A percentile compares a stretch with the other conserved stretches of the same genome.
These are phyloP conservation scores for Psidium friedrichsthalianum DNA, from an alignment of 345 rosid genomes.

Conservation along the genomic window DNA sequence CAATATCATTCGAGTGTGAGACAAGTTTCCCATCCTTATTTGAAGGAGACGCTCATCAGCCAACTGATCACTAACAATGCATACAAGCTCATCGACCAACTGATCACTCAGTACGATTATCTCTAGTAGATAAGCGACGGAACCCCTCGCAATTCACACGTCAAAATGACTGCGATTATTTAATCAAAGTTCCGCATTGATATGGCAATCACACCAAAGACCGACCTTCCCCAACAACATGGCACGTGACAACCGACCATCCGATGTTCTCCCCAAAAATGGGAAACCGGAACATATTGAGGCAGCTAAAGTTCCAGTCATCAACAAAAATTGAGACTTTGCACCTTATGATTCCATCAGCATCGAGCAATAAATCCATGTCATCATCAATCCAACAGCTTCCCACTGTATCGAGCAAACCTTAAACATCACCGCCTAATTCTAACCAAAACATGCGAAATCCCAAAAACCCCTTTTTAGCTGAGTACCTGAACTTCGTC, in stretches of 20 bases:
- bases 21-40: neutral
- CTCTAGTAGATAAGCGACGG: neutral
- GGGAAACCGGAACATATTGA: neutral
- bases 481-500: slow-evolving; percentile 29
- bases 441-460: neutral
- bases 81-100: neutral
- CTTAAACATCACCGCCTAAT: neutral
- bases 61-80: neutral
- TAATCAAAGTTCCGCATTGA: neutral
- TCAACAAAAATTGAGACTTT: neutral
- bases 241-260: neutral
- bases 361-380: neutral
- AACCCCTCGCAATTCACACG: neutral
- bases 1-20: neutral
- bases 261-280: neutral
- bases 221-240: neutral
- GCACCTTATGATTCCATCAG: neutral
- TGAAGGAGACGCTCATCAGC: neutral
- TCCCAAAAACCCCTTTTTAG: neutral
- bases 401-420: neutral
- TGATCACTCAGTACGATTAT: neutral
- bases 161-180: neutral
- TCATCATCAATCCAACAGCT: neutral
- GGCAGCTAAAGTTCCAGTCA: neutral
- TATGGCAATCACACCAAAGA: neutral